Conservation (phyloP, 371 early-diverging fungal genomes). For the Vairimorpha ceranae region DNA sequence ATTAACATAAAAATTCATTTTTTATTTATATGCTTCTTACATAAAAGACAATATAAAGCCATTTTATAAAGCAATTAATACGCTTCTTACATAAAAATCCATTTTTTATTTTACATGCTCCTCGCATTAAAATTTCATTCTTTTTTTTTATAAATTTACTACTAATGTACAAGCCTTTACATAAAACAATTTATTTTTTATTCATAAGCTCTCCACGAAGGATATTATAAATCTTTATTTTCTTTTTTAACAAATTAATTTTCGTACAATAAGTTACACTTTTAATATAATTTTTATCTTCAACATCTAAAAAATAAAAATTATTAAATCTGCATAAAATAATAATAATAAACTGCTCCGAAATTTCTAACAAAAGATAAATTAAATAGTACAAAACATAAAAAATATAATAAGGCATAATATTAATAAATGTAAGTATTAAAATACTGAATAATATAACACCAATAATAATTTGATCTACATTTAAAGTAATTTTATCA, state of each 20-base stretch:
- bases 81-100: no score
- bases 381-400: not conserved
- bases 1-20: no score
- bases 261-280: not conserved
- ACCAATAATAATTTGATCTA: constrained; percentile 31
- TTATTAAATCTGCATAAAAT: not conserved
- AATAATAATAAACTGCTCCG: not conserved
- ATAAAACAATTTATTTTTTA: no score
- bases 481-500: constrained; percentile 10
- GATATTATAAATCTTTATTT: no score
- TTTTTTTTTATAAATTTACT: no score
- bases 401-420: not conserved
- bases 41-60: no score
- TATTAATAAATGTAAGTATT: not conserved
- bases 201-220: no score
- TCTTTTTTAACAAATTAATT: not conserved
- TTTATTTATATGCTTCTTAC: no score
- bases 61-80: no score
- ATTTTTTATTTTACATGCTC: no score
- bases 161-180: no score
- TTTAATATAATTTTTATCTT: not conserved
- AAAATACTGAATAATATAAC: constrained; percentile 25
- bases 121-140: no score
- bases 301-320: not conserved
- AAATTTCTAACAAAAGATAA: not conserved